Evolutionary conservation across 345 rosid genomes (phyloP).

Genomic region (Syzygium grande): DNA sequence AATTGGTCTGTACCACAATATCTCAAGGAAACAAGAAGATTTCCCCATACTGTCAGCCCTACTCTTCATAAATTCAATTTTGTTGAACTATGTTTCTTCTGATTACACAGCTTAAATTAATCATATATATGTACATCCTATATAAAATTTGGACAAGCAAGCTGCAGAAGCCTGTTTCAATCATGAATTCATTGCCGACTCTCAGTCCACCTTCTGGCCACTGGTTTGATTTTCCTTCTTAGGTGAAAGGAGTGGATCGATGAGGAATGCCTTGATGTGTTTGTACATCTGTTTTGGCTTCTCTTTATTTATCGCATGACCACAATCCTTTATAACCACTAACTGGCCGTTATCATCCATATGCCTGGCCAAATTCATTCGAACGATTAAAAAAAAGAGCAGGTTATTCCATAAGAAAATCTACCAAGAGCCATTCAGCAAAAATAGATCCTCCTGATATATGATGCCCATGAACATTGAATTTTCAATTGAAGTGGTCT

Average conservation of each 20-base stretch:
- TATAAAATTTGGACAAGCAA: background rate
- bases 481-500: background rate
- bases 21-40: background rate
- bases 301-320: slow-evolving; percentile 6
- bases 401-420: background rate
- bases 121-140: background rate
- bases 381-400: background rate
- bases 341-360: slow-evolving; percentile 1
- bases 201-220: background rate
- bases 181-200: background rate
- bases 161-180: background rate
- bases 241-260: background rate
- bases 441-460: background rate
- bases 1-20: background rate
- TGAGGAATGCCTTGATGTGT: slow-evolving; percentile 4
- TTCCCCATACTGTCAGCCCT: background rate
- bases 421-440: background rate
- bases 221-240: background rate
- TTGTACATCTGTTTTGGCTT: slow-evolving; percentile 5
- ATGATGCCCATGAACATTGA: background rate
- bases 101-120: background rate
- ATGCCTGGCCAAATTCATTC: slow-evolving; percentile 3
- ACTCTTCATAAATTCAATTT: background rate
- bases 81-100: background rate
- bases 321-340: slow-evolving; percentile 9